Base-by-base conservation (phyloP, 495 filamentous ascomycete genomes). In the Penicillium simplicissimum region DNA sequence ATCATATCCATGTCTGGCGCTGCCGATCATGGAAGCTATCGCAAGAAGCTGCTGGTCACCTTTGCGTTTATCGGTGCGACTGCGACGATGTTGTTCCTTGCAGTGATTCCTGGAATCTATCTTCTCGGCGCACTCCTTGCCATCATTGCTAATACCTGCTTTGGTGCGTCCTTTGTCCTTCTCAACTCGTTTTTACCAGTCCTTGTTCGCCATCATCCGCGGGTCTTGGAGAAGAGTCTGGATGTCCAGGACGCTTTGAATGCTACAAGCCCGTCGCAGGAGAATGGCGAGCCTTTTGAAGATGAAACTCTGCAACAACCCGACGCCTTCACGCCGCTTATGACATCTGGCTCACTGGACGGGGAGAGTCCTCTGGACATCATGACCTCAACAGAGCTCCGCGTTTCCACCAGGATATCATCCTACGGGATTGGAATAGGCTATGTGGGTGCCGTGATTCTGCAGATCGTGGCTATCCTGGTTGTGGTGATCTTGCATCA, bases 1-100 rank as follows among this genome's bases (percentile, higher is more conserved):
- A 96, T 98, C 33, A 89, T 98, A 59, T 96, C 92, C 58, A 96
- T 98, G 84, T 94, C 90, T 61, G 95, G 91, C 35, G 95, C 95
- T 43, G 95, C 95, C 48, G 95, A 98, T 70, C 95, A 98, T 74
- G 95, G 95, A 60, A 90, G 88, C 54, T 96, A 93, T 75, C 87
- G 95, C 60, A 98, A 98, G 76, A 87, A 83, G 38, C 83, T 98
- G 14, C 77, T 98, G 25, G 81, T 98, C 21, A 76, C 75, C 2
- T 98, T 97, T 72, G 95, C 90, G 35, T 88, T 92, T 71, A 80
- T 86, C 28, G 95, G 95, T 34, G 87, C 92, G 58, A 73, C 88
- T 37, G 83, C 87, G 48, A 96, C 91, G 7, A 98, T 98, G 93
- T 76, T 90, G 2, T 97, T 97, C 70, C 84, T 98, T 49, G 85